A percentile compares a stretch with the other conserved stretches of the same genome.
phyloP scores from a whole-genome alignment of 768 basidiomycete genomes.

The Termitomyces sp. region DNA sequence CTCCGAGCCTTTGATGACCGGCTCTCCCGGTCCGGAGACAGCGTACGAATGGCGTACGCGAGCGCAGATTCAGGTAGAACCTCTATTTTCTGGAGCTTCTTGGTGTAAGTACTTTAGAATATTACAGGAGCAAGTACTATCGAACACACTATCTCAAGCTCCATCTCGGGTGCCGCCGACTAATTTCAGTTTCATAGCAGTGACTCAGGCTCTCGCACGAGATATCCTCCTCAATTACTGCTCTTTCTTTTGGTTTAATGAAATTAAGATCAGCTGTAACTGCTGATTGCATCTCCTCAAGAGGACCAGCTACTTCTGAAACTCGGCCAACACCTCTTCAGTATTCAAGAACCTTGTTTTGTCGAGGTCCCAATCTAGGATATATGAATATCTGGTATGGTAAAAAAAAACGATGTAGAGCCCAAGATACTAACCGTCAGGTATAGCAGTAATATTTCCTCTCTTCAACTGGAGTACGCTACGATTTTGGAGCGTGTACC shows the following conservation, averaged over 20 bases:
- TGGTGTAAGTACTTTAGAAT: too few species aligned
- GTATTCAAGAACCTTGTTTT: slow-evolving; percentile 45
- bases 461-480: slow-evolving; percentile 49
- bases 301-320: slow-evolving; percentile 36
- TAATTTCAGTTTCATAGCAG: background rate
- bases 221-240: background rate
- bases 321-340: slow-evolving; percentile 38
- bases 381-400: too few species aligned
- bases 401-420: background rate
- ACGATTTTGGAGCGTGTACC: slow-evolving; percentile 32
- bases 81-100: too few species aligned
- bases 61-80: too few species aligned
- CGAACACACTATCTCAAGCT: background rate
- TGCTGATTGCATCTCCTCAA: background rate
- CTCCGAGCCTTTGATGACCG: too few species aligned
- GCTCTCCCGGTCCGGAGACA: too few species aligned
- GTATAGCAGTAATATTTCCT: slow-evolving; percentile 51
- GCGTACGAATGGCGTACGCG: too few species aligned
- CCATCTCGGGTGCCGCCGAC: background rate
- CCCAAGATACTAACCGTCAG: slow-evolving; percentile 40
- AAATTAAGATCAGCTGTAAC: background rate
- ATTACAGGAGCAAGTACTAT: background rate
- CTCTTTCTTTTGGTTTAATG: background rate
- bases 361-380: slow-evolving; percentile 18
- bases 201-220: background rate